Conservation (phyloP, 2,329 filamentous ascomycete genomes). For the Colletotrichum tropicale region DNA sequence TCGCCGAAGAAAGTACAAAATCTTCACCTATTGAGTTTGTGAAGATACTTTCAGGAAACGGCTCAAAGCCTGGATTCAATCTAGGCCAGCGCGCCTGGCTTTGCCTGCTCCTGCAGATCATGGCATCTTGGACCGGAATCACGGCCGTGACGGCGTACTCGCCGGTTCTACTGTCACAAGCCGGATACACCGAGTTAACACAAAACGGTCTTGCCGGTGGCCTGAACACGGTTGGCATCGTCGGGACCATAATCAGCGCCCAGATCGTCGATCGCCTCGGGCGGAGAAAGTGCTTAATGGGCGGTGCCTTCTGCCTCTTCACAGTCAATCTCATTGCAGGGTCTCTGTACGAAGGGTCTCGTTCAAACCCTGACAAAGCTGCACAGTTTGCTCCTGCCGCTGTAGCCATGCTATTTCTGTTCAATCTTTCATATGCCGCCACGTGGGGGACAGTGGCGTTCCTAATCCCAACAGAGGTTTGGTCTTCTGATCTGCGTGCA, state of each 20-base stretch:
- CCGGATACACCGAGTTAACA: neutral
- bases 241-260: constrained; percentile 55
- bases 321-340: constrained; percentile 46
- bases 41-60: neutral
- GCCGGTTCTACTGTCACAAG: neutral
- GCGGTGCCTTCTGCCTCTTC: constrained; percentile 40
- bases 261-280: constrained; percentile 56
- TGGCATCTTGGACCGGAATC: neutral
- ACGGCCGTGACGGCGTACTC: neutral
- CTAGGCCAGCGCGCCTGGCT: neutral
- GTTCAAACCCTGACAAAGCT: constrained; percentile 19
- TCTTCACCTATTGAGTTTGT: neutral
- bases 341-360: constrained; percentile 45
- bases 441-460: constrained; percentile 55
- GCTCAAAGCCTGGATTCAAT: neutral
- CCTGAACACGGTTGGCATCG: constrained; percentile 55
- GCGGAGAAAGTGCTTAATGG: constrained; percentile 43
- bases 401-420: constrained; percentile 52
- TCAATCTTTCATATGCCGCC: constrained; percentile 55
- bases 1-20: neutral
- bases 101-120: neutral
- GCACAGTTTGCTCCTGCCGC: constrained; percentile 46
- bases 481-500: constrained; percentile 59
- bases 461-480: constrained; percentile 59
- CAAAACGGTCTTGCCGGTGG: constrained; percentile 53